A percentile compares a stretch with the other conserved stretches of the same genome.
These are phyloP conservation scores for Leccinum fallax DNA, from an alignment of 1,284 basidiomycete genomes.

Conservation along the genomic window DNA sequence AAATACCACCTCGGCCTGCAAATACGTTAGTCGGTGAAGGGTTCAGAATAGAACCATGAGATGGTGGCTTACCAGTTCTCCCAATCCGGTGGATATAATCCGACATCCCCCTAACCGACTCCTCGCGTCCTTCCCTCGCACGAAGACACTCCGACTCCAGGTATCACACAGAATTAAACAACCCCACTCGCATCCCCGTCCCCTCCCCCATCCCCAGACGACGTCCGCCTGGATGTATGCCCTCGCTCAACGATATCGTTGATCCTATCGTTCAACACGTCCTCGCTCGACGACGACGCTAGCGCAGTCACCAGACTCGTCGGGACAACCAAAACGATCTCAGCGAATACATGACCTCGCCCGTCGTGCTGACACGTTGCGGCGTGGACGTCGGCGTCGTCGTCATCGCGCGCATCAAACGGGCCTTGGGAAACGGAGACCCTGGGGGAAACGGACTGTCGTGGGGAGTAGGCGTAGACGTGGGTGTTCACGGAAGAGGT, in stretches of 20 bases:
- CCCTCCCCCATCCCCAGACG: neutral
- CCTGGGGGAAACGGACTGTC: conserved; percentile 8
- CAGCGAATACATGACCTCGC: conserved; percentile 11
- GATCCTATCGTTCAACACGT: conserved; percentile 23
- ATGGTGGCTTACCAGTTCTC: too few relatives aligned
- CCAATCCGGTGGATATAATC: too few relatives aligned
- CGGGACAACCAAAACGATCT: conserved; percentile 28
- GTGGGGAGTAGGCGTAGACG: neutral
- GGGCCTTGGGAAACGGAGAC: conserved; percentile 16
- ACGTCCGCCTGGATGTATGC: conserved; percentile 19
- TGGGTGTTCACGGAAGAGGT: neutral
- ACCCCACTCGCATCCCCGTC: neutral
- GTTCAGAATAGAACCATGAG: too few relatives aligned
- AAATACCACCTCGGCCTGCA: too few relatives aligned
- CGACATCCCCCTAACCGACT: too few relatives aligned
- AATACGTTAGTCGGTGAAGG: too few relatives aligned
- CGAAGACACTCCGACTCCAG: neutral
- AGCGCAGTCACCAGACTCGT: conserved; percentile 28
- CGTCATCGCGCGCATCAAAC: conserved; percentile 1
- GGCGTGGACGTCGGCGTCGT: neutral
- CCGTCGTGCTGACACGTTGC: conserved; percentile 10
- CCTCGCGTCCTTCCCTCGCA: too few relatives aligned
- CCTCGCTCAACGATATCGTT: conserved; percentile 29
- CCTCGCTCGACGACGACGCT: conserved; percentile 26
- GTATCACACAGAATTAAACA: neutral